Evolutionary conservation across 176 grass and related monocot genomes (phyloP).

Genomic region (Oryza meyeriana): DNA sequence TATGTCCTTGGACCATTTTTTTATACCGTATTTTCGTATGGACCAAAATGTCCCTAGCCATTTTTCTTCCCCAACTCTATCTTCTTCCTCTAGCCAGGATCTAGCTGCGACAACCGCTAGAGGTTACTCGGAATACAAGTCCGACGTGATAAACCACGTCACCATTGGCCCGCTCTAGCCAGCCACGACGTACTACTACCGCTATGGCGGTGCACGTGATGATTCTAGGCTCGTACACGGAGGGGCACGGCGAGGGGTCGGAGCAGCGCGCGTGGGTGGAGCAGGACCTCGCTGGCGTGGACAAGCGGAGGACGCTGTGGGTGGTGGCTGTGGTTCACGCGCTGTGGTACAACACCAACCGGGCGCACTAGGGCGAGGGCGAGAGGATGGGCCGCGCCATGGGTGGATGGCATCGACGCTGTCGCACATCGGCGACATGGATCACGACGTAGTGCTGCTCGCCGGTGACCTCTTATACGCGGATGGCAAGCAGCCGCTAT

Average conservation of each 20-base stretch:
- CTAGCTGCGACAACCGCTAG: no score
- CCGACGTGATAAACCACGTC: constrained; percentile 52
- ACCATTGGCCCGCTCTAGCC: constrained; percentile 51
- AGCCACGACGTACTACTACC: constrained; percentile 51
- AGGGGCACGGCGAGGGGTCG: constrained; percentile 2
- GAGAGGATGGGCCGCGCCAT: constrained; percentile 57
- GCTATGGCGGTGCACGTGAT: constrained; percentile 46
- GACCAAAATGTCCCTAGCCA: no score
- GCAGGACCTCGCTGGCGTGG: constrained; percentile 41
- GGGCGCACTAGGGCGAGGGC: constrained; percentile 55
- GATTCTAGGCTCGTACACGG: constrained; percentile 67
- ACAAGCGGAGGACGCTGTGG: constrained; percentile 25
- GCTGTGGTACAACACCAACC: constrained; percentile 82
- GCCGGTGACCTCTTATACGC: constrained; percentile 85
- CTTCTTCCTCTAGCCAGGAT: no score
- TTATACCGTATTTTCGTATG: no score
- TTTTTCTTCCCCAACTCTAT: no score
- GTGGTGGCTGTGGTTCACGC: constrained; percentile 72
- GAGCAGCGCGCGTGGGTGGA: constrained; percentile 49
- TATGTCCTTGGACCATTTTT: no score
- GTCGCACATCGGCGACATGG: constrained; percentile 35
- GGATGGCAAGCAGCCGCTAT: constrained; percentile 61
- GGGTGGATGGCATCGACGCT: constrained; percentile 79
- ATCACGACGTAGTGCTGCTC: constrained; percentile 81
- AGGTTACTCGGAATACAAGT: constrained; percentile 36